Percentiles rank a stretch among this genome's conserved stretches.
Conservation (phyloP, 164 flowering plant genomes). For the Magnolia changhungtana region DNA sequence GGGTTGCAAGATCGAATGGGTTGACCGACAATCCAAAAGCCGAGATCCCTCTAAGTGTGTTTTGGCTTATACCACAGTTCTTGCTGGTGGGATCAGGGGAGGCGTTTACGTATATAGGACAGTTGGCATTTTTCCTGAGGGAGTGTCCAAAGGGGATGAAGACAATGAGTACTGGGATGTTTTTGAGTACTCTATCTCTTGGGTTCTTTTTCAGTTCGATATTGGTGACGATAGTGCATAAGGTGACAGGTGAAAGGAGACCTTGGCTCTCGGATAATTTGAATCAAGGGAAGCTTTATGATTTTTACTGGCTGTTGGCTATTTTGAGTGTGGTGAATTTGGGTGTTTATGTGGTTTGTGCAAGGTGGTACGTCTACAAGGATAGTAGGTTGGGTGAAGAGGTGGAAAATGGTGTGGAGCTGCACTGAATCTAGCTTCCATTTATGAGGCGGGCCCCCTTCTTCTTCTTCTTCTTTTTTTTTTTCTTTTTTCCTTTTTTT, state of each 20-base stretch:
- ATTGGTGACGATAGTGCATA: conserved; percentile 61
- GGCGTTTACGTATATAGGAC: conserved; percentile 79
- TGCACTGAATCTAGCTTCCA: conserved; percentile 35
- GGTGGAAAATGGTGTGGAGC: conserved; percentile 34
- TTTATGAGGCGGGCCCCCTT: conserved; percentile 5
- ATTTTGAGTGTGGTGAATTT: conserved; percentile 53
- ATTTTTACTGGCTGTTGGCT: conserved; percentile 78
- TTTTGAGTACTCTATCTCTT: conserved; percentile 63
- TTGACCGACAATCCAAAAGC: conserved; percentile 30
- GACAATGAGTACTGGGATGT: conserved; percentile 87
- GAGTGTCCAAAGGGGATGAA: conserved; percentile 92
- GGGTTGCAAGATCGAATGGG: conserved; percentile 33
- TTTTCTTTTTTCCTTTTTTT: neutral
- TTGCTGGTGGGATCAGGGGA: conserved; percentile 76
- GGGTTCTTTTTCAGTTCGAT: conserved; percentile 72
- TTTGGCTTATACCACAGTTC: conserved; percentile 72
- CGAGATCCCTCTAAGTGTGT: conserved; percentile 54
- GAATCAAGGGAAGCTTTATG: conserved; percentile 63
- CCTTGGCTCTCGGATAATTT: conserved; percentile 76
- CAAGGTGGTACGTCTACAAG: conserved; percentile 73
- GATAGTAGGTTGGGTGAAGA: conserved; percentile 47
- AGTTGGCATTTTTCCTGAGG: conserved; percentile 71
- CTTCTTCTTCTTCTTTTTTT: neutral
- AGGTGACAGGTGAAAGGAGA: conserved; percentile 33
- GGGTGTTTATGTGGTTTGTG: conserved; percentile 34